Evolutionary conservation across 768 basidiomycete genomes (phyloP).

Genomic region (Collybiopsis luxurians): DNA sequence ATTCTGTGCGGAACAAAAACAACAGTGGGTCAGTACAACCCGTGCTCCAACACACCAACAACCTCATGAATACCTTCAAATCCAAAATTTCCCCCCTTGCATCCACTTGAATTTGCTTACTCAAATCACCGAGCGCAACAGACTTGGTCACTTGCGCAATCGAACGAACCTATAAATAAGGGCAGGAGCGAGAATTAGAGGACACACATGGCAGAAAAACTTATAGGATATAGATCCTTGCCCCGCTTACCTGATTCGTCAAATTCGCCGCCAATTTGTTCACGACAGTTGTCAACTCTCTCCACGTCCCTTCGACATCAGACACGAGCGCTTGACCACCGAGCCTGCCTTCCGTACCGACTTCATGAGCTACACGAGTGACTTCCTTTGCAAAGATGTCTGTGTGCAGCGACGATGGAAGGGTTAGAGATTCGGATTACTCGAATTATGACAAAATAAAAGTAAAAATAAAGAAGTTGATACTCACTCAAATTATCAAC

Average conservation of each 20-base stretch:
- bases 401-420: not conserved
- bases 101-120: conserved; percentile 80
- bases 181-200: conserved; percentile 35
- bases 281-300: conserved; percentile 75
- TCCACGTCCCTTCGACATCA: conserved; percentile 91
- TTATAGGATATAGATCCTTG: no score
- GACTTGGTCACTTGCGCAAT: conserved; percentile 66
- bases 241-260: conserved; percentile 45
- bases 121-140: conserved; percentile 86
- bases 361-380: conserved; percentile 80
- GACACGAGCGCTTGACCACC: conserved; percentile 85
- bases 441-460: no score
- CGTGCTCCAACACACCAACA: conserved; percentile 2
- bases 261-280: conserved; percentile 57
- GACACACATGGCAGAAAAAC: no score
- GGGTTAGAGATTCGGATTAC: no score
- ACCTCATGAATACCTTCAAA: conserved; percentile 38
- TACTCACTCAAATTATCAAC: conserved; percentile 25
- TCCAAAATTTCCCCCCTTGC: conserved; percentile 80
- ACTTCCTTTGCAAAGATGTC: conserved; percentile 91
- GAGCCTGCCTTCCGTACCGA: conserved; percentile 81
- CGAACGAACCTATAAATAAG: conserved; percentile 11
- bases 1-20: conserved; percentile 29
- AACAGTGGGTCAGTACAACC: conserved; percentile 5
- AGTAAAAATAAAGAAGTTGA: no score